Percentiles rank a stretch among this genome's conserved stretches.
Conservation (phyloP, 2,329 filamentous ascomycete genomes). For the Ophiostoma piceae region DNA sequence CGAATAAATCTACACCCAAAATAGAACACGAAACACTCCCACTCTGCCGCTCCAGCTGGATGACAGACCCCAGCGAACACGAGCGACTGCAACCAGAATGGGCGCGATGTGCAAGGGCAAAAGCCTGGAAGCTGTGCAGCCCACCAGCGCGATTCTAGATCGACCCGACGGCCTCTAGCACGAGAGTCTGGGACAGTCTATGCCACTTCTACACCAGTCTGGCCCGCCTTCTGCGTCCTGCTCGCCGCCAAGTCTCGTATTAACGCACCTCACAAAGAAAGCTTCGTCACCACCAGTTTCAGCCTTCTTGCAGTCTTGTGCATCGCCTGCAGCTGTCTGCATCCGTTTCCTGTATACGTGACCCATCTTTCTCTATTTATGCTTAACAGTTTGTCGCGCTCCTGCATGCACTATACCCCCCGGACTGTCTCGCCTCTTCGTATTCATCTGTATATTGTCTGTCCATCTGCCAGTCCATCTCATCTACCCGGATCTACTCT, state of each 20-base stretch:
- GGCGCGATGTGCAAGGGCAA: background rate
- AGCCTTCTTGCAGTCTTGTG: background rate
- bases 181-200: background rate
- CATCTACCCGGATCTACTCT: background rate
- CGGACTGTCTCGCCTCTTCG: constrained; percentile 6
- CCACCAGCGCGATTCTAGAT: background rate
- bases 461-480: background rate
- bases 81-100: constrained; percentile 13
- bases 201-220: background rate
- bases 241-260: constrained; percentile 2
- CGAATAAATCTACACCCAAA: background rate
- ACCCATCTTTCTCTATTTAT: background rate
- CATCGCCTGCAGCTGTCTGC: background rate
- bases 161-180: background rate
- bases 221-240: background rate
- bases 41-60: constrained; percentile 12
- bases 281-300: constrained; percentile 9
- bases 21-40: constrained; percentile 11
- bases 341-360: background rate
- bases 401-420: constrained; percentile 9
- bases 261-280: background rate
- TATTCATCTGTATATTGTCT: background rate
- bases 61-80: constrained; percentile 8
- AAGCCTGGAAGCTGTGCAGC: background rate
- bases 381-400: background rate